Evolutionary conservation across 495 filamentous ascomycete genomes (phyloP).

Genomic region (Neohortaea acidophila): DNA sequence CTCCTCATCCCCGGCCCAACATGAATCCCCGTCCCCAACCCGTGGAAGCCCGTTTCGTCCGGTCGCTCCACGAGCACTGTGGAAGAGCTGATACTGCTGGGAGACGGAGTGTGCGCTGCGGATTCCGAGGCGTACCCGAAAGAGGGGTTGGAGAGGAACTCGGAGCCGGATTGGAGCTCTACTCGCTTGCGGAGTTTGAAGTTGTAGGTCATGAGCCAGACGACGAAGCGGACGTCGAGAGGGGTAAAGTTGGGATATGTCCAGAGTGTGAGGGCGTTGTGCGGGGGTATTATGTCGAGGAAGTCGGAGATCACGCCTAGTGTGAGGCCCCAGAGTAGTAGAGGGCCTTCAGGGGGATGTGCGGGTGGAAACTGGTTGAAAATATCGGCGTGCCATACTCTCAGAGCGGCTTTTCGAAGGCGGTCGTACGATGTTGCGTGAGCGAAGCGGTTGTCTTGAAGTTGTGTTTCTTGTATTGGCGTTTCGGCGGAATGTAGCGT

Average conservation of each 20-base stretch:
- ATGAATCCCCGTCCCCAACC: slow-evolving; percentile 27
- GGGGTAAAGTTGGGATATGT: slow-evolving; percentile 60
- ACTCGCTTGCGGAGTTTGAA: slow-evolving; percentile 28
- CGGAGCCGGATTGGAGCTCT: slow-evolving; percentile 13
- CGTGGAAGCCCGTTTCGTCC: slow-evolving; percentile 33
- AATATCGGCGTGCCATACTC: slow-evolving; percentile 9
- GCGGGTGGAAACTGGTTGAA: slow-evolving; percentile 9
- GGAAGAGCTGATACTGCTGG: slow-evolving; percentile 16
- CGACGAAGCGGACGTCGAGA: slow-evolving; percentile 43
- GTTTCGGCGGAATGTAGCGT: slow-evolving; percentile 37
- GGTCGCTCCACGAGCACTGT: slow-evolving; percentile 19
- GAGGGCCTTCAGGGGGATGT: slow-evolving; percentile 26
- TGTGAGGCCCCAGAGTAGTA: slow-evolving; percentile 64
- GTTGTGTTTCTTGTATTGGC: slow-evolving; percentile 6
- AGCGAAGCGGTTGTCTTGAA: slow-evolving; percentile 10
- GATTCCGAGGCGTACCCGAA: slow-evolving; percentile 32
- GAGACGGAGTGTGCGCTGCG: slow-evolving; percentile 26
- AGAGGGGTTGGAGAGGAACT: slow-evolving; percentile 20
- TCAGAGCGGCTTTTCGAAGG: not conserved
- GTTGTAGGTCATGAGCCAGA: slow-evolving; percentile 45
- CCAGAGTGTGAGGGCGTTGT: slow-evolving; percentile 49
- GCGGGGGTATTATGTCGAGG: slow-evolving; percentile 50
- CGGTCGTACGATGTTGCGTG: slow-evolving; percentile 1
- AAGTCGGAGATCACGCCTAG: slow-evolving; percentile 59
- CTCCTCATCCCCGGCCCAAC: slow-evolving; percentile 14